Conservation (phyloP, 768 basidiomycete genomes). For the Podaxis rugospora region DNA sequence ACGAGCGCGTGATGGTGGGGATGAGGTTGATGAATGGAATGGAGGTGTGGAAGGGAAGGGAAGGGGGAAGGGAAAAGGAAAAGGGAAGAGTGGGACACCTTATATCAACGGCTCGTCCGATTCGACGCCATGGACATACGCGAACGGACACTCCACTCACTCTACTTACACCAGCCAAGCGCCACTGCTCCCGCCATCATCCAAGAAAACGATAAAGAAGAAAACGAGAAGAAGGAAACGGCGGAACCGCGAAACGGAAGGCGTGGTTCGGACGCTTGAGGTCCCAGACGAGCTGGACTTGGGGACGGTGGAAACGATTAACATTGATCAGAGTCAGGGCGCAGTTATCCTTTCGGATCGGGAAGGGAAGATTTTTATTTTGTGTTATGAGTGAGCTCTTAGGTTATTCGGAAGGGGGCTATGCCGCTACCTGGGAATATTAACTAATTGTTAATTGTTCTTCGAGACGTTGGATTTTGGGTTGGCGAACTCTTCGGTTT, state of each 20-base stretch:
- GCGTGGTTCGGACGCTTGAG: conserved; percentile 55
- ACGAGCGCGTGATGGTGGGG: conserved; percentile 1
- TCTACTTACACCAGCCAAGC: background rate
- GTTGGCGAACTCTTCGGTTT: too few relatives aligned
- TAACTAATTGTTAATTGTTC: too few relatives aligned
- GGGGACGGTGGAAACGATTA: conserved; percentile 67
- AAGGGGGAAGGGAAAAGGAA: background rate
- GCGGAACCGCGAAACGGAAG: conserved; percentile 24
- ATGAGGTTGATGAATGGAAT: background rate
- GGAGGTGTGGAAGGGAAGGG: background rate
- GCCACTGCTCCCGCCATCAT: background rate
- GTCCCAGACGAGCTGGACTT: conserved; percentile 64
- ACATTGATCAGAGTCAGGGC: conserved; percentile 74
- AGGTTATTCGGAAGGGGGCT: background rate
- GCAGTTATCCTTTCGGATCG: conserved; percentile 66
- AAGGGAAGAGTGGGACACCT: background rate
- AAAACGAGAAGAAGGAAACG: conserved; percentile 11
- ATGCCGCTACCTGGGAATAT: too few relatives aligned
- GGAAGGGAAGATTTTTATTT: conserved; percentile 67
- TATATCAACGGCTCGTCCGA: background rate
- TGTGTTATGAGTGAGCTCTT: conserved; percentile 51
- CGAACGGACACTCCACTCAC: background rate
- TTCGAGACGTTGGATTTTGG: too few relatives aligned
- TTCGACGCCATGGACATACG: background rate
- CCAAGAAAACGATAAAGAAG: conserved; percentile 15